These are phyloP conservation scores for Fusarium torulosum DNA, from an alignment of 2,329 filamentous ascomycete genomes.

Conservation along the genomic window DNA sequence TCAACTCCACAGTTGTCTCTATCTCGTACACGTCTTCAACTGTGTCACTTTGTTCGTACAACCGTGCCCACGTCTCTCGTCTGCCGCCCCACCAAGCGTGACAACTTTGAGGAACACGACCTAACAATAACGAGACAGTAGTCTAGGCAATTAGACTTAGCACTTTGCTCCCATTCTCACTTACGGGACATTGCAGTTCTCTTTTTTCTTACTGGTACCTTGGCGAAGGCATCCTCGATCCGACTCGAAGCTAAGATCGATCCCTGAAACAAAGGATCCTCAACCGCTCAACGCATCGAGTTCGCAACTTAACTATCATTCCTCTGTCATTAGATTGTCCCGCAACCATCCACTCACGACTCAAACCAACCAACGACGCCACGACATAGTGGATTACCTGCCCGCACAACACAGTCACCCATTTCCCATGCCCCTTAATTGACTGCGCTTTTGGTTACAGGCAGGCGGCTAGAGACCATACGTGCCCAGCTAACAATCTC, in stretches of 20 bases:
- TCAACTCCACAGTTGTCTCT: constrained; percentile 1
- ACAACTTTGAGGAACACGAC: constrained; percentile 23
- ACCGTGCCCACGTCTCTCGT: constrained; percentile 20
- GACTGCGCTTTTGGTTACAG: constrained; percentile 20
- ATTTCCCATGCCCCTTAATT: constrained; percentile 35
- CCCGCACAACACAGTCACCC: constrained; percentile 30
- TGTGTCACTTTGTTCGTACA: constrained; percentile 11
- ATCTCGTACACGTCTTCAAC: constrained; percentile 3
- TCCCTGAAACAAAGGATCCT: constrained; percentile 6
- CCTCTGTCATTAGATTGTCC: constrained; percentile 35
- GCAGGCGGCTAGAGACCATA: constrained; percentile 6
- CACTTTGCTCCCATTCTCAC: constrained; percentile 16
- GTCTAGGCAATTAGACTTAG: not conserved
- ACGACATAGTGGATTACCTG: constrained; percentile 31
- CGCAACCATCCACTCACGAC: constrained; percentile 41
- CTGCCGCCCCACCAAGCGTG: constrained; percentile 34
- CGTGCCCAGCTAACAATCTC: constrained; percentile 9
- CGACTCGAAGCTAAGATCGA: not conserved
- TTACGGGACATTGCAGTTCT: constrained; percentile 1
- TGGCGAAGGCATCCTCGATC: not conserved
- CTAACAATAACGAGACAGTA: constrained; percentile 28
- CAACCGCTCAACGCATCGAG: constrained; percentile 30
- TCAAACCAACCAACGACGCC: constrained; percentile 37
- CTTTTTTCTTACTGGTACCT: constrained; percentile 1
- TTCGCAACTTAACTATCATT: constrained; percentile 24